Evolutionary conservation across 257 asterid genomes (phyloP).

Genomic region (Mentha longifolia): DNA sequence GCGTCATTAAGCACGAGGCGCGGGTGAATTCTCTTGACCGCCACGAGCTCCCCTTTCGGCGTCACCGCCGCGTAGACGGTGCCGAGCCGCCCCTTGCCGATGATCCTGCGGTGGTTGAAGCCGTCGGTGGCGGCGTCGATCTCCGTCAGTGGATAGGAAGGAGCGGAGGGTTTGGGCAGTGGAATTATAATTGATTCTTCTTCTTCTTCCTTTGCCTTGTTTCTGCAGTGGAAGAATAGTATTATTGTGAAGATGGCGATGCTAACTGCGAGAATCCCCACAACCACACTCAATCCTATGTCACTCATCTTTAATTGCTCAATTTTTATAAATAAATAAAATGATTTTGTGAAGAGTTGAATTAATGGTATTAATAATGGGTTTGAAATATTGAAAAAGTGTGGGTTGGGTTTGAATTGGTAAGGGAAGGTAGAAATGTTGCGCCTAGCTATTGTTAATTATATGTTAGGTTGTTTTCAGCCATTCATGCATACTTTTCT

Average conservation of each 20-base stretch:
- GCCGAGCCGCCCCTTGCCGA: constrained; percentile 76
- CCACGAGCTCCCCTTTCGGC: constrained; percentile 65
- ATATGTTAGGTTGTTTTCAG: constrained; percentile 45
- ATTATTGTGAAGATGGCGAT: constrained; percentile 38
- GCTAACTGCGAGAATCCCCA: constrained; percentile 44
- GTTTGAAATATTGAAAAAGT: constrained; percentile 26
- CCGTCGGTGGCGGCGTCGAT: constrained; percentile 85
- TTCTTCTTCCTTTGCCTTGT: constrained; percentile 35
- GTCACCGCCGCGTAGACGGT: constrained; percentile 81
- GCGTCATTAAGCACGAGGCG: constrained; percentile 68
- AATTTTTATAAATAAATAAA: not conserved
- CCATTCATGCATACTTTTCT: constrained; percentile 34
- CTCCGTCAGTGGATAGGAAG: constrained; percentile 58
- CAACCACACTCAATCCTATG: constrained; percentile 35
- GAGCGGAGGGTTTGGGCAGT: constrained; percentile 46
- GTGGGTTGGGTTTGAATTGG: constrained; percentile 34
- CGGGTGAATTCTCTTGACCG: constrained; percentile 76
- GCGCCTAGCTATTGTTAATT: not conserved
- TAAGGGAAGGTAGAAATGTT: constrained; percentile 27
- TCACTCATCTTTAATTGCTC: constrained; percentile 31
- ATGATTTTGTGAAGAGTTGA: not conserved
- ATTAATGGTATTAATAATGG: not conserved
- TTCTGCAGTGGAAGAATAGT: constrained; percentile 54
- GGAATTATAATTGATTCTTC: constrained; percentile 33
- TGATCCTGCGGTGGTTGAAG: constrained; percentile 69